Conservation (phyloP, 495 filamentous ascomycete species). For the Aspergillus ellipticus region DNA sequence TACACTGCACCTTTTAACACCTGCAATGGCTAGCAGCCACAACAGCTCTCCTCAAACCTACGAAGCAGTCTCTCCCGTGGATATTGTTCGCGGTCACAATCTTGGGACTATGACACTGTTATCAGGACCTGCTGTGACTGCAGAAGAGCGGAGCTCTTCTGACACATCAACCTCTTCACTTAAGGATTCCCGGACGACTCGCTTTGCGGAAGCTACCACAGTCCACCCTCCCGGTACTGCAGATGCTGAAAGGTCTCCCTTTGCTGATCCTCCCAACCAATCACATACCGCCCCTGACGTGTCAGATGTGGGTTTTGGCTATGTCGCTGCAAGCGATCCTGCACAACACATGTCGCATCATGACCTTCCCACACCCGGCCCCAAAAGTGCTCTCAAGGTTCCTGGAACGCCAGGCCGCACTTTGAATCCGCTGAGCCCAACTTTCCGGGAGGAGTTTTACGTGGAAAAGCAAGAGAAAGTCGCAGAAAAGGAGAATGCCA, state of each 20-base stretch:
- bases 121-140: constrained; percentile 19
- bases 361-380: constrained; percentile 66
- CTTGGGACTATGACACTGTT: constrained; percentile 29
- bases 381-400: constrained; percentile 82
- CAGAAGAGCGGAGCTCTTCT: constrained; percentile 29
- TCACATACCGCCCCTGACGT: constrained; percentile 52
- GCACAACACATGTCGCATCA: constrained; percentile 47
- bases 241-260: constrained; percentile 54
- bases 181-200: constrained; percentile 74
- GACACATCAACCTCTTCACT: constrained; percentile 58
- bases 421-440: constrained; percentile 72
- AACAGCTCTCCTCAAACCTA: constrained; percentile 30
- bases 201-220: constrained; percentile 86
- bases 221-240: constrained; percentile 72
- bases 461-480: constrained; percentile 74
- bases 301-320: constrained; percentile 89
- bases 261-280: constrained; percentile 56
- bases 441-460: constrained; percentile 78
- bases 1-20: constrained; percentile 22
- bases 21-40: constrained; percentile 23
- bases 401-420: constrained; percentile 72
- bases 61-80: constrained; percentile 30
- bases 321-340: constrained; percentile 60
- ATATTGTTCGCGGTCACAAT: constrained; percentile 32
- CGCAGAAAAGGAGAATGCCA: constrained; percentile 76